phyloP scores from a whole-genome alignment of 1,284 basidiomycete genomes.

The Cryptococcus hybrid region DNA sequence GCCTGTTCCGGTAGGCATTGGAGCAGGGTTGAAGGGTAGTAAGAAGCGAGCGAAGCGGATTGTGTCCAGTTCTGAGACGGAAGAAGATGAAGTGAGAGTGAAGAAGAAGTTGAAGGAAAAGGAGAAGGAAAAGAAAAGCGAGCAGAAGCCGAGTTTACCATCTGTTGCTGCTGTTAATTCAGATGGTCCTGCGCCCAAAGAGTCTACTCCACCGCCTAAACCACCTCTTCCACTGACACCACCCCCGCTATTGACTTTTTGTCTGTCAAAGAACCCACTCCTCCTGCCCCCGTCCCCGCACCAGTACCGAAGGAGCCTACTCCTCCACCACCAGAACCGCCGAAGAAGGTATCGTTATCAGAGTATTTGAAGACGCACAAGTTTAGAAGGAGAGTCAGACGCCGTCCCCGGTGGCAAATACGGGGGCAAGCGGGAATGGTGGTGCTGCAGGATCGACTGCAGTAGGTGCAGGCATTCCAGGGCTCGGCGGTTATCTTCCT shows the following conservation, averaged over 20 bases:
- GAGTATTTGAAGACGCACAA: slow-evolving; percentile 33
- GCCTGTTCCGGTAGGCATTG: not conserved
- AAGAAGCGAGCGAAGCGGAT: slow-evolving; percentile 12
- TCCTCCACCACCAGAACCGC: slow-evolving; percentile 14
- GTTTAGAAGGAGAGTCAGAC: slow-evolving; percentile 30
- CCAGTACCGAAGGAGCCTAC: slow-evolving; percentile 25
- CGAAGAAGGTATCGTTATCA: not conserved
- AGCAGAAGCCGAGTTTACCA: not conserved
- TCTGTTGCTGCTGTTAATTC: not conserved
- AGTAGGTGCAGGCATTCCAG: too few species aligned
- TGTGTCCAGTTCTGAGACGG: slow-evolving; percentile 18
- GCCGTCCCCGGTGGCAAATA: not conserved
- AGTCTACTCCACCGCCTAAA: not conserved
- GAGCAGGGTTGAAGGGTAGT: not conserved
- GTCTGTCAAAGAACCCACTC: not conserved
- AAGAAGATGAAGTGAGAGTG: slow-evolving; percentile 14
- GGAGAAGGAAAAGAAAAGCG: not conserved
- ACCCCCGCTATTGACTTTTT: not conserved
- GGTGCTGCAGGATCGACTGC: too few species aligned
- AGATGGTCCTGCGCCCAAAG: not conserved
- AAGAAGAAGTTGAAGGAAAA: not conserved
- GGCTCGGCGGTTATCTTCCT: slow-evolving; percentile 1
- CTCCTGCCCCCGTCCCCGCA: slow-evolving; percentile 14
- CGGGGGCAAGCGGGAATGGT: too few species aligned
- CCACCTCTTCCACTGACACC: not conserved